These are phyloP conservation scores for Globisporangium emineosum DNA, from an alignment of 352 stramenopile species.

Conservation along the genomic window DNA sequence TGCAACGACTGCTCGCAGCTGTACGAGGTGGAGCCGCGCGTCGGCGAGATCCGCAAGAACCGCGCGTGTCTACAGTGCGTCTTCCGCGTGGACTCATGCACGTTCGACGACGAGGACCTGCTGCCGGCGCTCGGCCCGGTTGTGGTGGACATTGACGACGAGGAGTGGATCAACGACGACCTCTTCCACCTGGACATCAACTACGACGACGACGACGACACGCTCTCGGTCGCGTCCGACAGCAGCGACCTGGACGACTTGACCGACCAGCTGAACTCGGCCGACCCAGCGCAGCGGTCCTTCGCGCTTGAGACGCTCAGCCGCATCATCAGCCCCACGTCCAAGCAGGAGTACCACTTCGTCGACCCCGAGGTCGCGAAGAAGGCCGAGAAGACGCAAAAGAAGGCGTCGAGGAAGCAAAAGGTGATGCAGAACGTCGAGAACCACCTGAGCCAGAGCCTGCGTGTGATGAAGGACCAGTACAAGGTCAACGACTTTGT, in stretches of 20 bases:
- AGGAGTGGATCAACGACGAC: slow-evolving; percentile 35
- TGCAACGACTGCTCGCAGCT: slow-evolving; percentile 42
- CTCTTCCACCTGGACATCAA: slow-evolving; percentile 13
- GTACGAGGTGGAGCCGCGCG: slow-evolving; percentile 38
- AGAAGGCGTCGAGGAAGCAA: slow-evolving; percentile 20
- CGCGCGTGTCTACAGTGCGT: slow-evolving; percentile 43
- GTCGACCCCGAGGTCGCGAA: slow-evolving; percentile 2
- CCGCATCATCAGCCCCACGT: slow-evolving; percentile 30
- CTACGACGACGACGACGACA: slow-evolving; percentile 25
- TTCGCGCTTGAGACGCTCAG: slow-evolving; percentile 42
- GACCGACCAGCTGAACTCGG: slow-evolving; percentile 35
- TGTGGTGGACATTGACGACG: slow-evolving; percentile 37
- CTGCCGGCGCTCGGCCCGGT: slow-evolving; percentile 37
- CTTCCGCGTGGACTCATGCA: slow-evolving; percentile 39
- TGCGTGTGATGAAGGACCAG: slow-evolving; percentile 19
- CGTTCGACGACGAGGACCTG: slow-evolving; percentile 49
- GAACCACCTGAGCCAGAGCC: slow-evolving; percentile 33
- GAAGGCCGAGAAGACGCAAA: background rate
- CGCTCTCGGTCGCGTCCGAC: slow-evolving; percentile 25
- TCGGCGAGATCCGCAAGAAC: slow-evolving; percentile 39
- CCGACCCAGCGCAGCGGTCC: slow-evolving; percentile 33
- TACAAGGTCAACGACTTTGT: slow-evolving; percentile 16
- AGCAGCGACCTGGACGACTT: slow-evolving; percentile 26
- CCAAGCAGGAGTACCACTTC: slow-evolving; percentile 13
- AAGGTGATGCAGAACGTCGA: slow-evolving; percentile 39